These are phyloP conservation scores for Metschnikowia cerradonensis DNA, from an alignment of 805 yeast genomes.

Conservation along the genomic window DNA sequence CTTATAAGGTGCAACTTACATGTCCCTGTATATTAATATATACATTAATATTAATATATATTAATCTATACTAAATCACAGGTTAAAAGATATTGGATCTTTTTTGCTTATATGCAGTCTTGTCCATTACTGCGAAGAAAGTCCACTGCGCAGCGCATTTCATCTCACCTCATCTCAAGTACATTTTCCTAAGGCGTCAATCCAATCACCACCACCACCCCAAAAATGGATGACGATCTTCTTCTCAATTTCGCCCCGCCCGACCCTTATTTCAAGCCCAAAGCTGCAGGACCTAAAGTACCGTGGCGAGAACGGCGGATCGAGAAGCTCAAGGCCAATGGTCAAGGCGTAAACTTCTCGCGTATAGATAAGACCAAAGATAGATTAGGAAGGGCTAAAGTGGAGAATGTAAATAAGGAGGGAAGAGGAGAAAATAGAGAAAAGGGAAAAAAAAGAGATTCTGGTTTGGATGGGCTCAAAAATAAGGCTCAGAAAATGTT, in stretches of 20 bases:
- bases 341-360: constrained; percentile 19
- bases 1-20: too few relatives aligned
- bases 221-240: constrained; percentile 59
- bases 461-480: neutral
- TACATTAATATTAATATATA: too few relatives aligned
- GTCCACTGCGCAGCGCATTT: neutral
- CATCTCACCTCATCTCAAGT: neutral
- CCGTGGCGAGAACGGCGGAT: constrained; percentile 79
- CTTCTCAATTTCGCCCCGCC: constrained; percentile 66
- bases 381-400: neutral
- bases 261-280: constrained; percentile 6
- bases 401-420: too few relatives aligned
- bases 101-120: neutral
- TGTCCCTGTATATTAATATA: too few relatives aligned
- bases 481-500: constrained; percentile 1
- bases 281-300: constrained; percentile 30
- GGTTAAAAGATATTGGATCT: too few relatives aligned
- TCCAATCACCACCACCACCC: too few relatives aligned
- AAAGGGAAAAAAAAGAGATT: too few relatives aligned
- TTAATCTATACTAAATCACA: too few relatives aligned
- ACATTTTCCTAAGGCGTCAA: neutral
- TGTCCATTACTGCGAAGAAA: too few relatives aligned
- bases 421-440: too few relatives aligned
- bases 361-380: neutral
- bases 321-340: constrained; percentile 48